Evolutionary conservation across 495 filamentous ascomycete species (phyloP), one percentile per base, ranked within the genome.

Genomic region (Aspergillus campestris): DNA sequence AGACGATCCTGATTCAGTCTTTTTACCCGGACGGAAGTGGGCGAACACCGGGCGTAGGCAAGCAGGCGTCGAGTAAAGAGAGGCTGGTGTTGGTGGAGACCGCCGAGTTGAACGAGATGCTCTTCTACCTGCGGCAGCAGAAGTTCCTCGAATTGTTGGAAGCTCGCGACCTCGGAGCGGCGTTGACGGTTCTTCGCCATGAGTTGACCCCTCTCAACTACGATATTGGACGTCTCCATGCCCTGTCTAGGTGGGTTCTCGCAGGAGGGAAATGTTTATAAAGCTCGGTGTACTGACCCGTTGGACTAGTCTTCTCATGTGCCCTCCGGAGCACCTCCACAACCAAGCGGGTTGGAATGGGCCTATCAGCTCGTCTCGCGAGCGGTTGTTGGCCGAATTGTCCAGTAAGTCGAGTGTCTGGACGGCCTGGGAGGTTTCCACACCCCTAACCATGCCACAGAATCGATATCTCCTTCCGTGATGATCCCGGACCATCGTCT

Each of bases 401-500:
- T 94, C 90, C 39, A 86, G 88, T 95, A 66, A 64, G 82, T 40
- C 2, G 18, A 24, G 18, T 24, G 4, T 24, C 18, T 24, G 18
- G 18, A 7, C 7, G 7, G 24, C 3, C 6, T 32, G 11, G 18
- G 18, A 24, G 18, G 18, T 24, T 24, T 24, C 18, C 18, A 24
- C 18, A 24, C 14, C 18, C 18, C 38, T 9, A 7, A 40, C 47
- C 42, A 38, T 14, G 7, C 8, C 43, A 9, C 45, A 94, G 88
- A 75, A 70, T 95, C 79, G 30, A 94, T 99, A 47, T 94, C 94
- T 4, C 92, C 92, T 1, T 89, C 88, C n/a, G 86, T 95, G 18
- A 97, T 99, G 94, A 87, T 99, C 40, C 94, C 92, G 5, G 86
- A 94, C 53, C 87, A 94, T 61, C 86, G 92, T 9, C 72, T 99